Percentiles rank a stretch among this genome's conserved stretches.
Evolutionary conservation across 768 basidiomycete species (phyloP).

Genomic region (Lyophyllum shimeji): DNA sequence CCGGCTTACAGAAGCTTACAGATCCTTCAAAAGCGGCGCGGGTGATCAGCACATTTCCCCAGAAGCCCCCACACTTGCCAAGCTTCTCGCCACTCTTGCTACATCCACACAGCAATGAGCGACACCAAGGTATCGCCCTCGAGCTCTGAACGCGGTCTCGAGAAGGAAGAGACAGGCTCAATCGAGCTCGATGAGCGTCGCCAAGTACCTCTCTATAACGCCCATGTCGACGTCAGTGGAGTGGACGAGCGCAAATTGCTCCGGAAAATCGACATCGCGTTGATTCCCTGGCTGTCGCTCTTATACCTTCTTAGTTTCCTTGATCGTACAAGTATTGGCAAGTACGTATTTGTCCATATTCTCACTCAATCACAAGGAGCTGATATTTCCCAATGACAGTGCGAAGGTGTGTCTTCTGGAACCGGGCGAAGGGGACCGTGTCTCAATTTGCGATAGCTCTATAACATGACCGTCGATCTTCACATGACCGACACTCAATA

Average conservation of each 20-base stretch:
- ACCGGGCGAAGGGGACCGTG: not conserved
- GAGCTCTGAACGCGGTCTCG: slow-evolving; percentile 19
- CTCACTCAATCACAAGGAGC: slow-evolving; percentile 5
- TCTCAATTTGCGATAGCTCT: slow-evolving; percentile 45
- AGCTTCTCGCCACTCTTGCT: slow-evolving; percentile 6
- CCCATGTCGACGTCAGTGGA: slow-evolving; percentile 55
- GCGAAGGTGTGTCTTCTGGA: slow-evolving; percentile 37
- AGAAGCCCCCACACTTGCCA: slow-evolving; percentile 6
- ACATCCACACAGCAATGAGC: slow-evolving; percentile 4
- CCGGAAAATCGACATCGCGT: slow-evolving; percentile 66
- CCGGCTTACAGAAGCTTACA: not conserved
- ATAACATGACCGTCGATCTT: slow-evolving; percentile 57
- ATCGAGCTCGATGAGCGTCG: slow-evolving; percentile 21
- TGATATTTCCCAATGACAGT: slow-evolving; percentile 26
- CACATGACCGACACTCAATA: slow-evolving; percentile 67
- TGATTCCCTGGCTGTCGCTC: slow-evolving; percentile 72
- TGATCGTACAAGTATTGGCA: slow-evolving; percentile 52
- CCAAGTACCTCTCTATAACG: slow-evolving; percentile 34
- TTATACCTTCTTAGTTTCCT: slow-evolving; percentile 74
- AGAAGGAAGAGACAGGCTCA: slow-evolving; percentile 30
- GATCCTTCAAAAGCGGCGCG: slow-evolving; percentile 4
- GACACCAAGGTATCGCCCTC: slow-evolving; percentile 11
- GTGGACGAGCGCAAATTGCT: slow-evolving; percentile 70
- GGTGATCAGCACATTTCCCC: not conserved
- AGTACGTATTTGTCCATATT: slow-evolving; percentile 34